Conservation (phyloP, 2,329 filamentous ascomycete species). For the Nemania sp. region DNA sequence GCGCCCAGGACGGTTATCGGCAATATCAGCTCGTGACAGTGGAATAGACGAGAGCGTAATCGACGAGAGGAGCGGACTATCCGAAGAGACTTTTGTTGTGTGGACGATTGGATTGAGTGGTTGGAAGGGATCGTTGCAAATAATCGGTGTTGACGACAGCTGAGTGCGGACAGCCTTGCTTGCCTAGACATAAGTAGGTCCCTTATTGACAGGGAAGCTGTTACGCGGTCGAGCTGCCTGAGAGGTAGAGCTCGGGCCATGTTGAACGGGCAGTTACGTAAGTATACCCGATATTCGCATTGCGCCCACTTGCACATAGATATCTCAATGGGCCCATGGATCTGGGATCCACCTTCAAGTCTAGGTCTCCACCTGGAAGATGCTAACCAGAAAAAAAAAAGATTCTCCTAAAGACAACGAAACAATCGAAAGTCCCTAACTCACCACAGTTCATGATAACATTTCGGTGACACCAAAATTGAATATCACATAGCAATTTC, state of each 20-base stretch:
- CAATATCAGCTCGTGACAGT: conserved; percentile 9
- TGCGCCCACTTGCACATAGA: not conserved
- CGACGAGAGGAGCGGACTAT: not conserved
- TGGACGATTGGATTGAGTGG: conserved; percentile 4
- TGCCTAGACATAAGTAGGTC: not conserved
- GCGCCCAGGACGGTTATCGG: conserved; percentile 14
- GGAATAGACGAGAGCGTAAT: not conserved
- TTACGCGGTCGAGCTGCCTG: conserved; percentile 35
- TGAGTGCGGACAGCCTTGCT: conserved; percentile 14
- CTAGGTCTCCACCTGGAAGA: conserved; percentile 9
- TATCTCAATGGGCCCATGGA: not conserved
- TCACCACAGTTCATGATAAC: conserved; percentile 20
- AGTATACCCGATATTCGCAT: not conserved
- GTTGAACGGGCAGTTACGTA: not conserved
- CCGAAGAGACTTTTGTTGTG: not conserved
- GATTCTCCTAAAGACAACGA: not conserved
- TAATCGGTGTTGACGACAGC: conserved; percentile 19
- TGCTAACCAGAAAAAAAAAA: conserved; percentile 11
- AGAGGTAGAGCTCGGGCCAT: conserved; percentile 31
- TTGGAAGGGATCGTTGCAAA: conserved; percentile 5
- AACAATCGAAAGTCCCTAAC: no score
- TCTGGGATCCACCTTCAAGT: not conserved
- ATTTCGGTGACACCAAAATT: not conserved
- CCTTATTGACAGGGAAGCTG: conserved; percentile 21
- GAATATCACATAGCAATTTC: not conserved